Evolutionary conservation across 108 stramenopile species (phyloP), one percentile per base, ranked within the genome.

Genomic region (Cyclotella baltica): DNA sequence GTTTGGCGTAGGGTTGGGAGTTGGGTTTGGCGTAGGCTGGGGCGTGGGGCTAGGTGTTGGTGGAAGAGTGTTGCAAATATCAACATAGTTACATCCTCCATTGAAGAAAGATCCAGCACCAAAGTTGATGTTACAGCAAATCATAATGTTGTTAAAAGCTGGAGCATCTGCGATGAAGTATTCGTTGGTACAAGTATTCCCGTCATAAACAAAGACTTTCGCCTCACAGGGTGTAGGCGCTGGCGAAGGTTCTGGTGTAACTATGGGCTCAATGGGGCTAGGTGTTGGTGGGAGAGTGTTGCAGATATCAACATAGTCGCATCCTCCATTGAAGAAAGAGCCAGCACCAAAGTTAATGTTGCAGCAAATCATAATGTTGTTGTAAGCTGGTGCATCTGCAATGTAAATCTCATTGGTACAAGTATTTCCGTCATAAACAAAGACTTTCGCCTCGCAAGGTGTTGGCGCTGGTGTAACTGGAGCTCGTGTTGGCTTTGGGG

Each of bases 321-420:
- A n/a, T 1, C 2, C n/a, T 48, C 47, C 47, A 48, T n/a, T 48
- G 19, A 48, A n/a, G n/a, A 48, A 48, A 4, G 47, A 48, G 2
- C 47, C 47, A 48, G 19, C n/a, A n/a, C 47, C 47, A 48, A 48
- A 48, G 47, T 48, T 48, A 16, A 48, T n/a, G n/a, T n/a, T 48
- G n/a, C 47, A 48, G 11, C 59, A 61, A 0, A 18, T n/a, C 2
- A 22, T 11, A 13, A 34, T 4, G 6, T 30, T 34, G 15, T 61
- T 29, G 63, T 40, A 64, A 6, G 63, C 20, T 27, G 22, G 0
- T 15, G 63, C 31, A 23, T 64, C 63, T 9, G 63, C 63, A 23
- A 64, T 43, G 37, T 40, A 64, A 64, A 64, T 23, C 13, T 64
- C 63, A 22, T 64, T 64, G 1, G 5, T 64, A 38, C 63, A 64